These are phyloP conservation scores for Linum trigynum DNA, from an alignment of 345 rosid species.

Conservation along the genomic window DNA sequence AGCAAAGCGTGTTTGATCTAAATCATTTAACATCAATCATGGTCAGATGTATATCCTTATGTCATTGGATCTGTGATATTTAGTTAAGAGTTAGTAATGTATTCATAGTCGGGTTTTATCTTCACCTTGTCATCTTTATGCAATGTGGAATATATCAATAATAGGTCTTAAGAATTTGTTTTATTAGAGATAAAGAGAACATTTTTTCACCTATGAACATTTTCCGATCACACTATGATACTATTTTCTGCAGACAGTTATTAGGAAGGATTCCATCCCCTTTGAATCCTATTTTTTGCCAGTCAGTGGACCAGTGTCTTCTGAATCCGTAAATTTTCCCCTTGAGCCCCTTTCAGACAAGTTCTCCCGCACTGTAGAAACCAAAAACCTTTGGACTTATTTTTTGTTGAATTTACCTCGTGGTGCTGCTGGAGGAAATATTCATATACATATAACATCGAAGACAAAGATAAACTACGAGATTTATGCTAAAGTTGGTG, in stretches of 20 bases:
- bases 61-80: not conserved
- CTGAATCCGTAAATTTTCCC: conserved; percentile 52
- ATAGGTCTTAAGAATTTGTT: not conserved
- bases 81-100: not conserved
- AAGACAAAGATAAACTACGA: conserved; percentile 46
- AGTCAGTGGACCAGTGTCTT: conserved; percentile 34
- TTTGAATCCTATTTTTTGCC: conserved; percentile 83
- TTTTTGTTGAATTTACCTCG: conserved; percentile 62
- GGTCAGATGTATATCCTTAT: not conserved
- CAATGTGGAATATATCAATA: not conserved
- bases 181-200: not conserved
- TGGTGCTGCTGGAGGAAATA: conserved; percentile 89
- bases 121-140: not conserved
- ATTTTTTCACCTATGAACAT: not conserved
- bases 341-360: conserved; percentile 70
- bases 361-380: conserved; percentile 35
- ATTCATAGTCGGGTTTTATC: not conserved
- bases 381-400: conserved; percentile 59
- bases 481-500: conserved; percentile 71
- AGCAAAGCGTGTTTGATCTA: not conserved
- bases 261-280: conserved; percentile 51
- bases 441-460: conserved; percentile 57
- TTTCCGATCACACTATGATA: not conserved
- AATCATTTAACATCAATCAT: not conserved
- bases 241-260: conserved; percentile 60